Base-by-base conservation (phyloP, 164 flowering plant species). In the Liriodendron chinense region DNA sequence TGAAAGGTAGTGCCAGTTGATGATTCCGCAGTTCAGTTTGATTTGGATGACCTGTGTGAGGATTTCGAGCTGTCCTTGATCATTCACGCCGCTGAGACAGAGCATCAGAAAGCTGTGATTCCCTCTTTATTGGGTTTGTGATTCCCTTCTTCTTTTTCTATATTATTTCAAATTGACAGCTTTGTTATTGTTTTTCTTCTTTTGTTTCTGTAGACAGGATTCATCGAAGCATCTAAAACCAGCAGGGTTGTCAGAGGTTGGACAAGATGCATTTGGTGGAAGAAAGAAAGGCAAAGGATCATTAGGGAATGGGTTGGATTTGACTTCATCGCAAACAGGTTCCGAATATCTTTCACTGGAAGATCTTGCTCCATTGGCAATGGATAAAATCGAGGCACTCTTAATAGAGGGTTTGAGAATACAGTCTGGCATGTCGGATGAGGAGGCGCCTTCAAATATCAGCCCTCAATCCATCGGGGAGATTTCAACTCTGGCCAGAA, bases 331-430 rank as follows among this genome's bases (percentile, higher is more conserved):
- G 53, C 83, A 85, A 22, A 66, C 72, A 22, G 86, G 75, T 28
- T 86, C 92, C 2, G 98, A 88, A 70, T 92, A 84, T 79, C 91
- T 91, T 53, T 90, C 95, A 76, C 73, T 94, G 13, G 97, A 91
- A 83, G 94, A 96, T 79, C 93, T 94, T 77, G 97, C 97, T 80
- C 97, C 97, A 47, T 80, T 92, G 76, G 98, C 94, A 57, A 88
- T 91, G 92, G 97, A 94, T 77, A 92, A 91, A 80, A 89, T 96
- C 72, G 99, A 94, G 86, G 97, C 92, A 63, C 97, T 94, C 69
- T 87, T 95, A 34, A 84, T 96, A 13, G 98, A 96, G 81, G 99
- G 97, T 4, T 84, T 94, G 83, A 94, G 92, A 82, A 91, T 91
- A 80, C 97, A 94, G 73, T 86, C 96, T 16, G 97, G 97, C 76